These are phyloP conservation scores for Farysia itapuensis DNA, from an alignment of 1,284 basidiomycete species.

Conservation along the genomic window DNA sequence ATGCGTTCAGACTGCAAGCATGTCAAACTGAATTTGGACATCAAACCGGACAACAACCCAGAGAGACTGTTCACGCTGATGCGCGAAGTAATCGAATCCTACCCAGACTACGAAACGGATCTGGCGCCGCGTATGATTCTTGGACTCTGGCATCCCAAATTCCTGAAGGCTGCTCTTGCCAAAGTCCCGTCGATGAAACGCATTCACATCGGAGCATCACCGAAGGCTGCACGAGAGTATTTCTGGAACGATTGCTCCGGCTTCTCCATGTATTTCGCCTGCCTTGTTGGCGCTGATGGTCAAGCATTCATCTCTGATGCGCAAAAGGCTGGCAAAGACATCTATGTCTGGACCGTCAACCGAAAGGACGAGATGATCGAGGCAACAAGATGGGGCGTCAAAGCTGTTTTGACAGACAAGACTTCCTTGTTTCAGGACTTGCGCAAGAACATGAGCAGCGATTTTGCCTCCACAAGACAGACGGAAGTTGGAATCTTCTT, in stretches of 20 bases:
- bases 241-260: conserved; percentile 88
- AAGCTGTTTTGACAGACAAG: conserved; percentile 83
- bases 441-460: conserved; percentile 66
- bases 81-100: conserved; percentile 71
- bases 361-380: conserved; percentile 89
- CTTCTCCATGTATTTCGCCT: conserved; percentile 81
- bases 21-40: conserved; percentile 68
- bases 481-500: conserved; percentile 53
- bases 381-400: conserved; percentile 86
- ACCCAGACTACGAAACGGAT: conserved; percentile 74
- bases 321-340: conserved; percentile 74
- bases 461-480: conserved; percentile 39
- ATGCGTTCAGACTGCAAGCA: conserved; percentile 55
- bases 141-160: conserved; percentile 79
- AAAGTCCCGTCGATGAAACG: conserved; percentile 79
- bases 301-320: conserved; percentile 76
- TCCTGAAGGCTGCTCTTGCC: conserved; percentile 74
- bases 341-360: conserved; percentile 97
- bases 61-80: conserved; percentile 82
- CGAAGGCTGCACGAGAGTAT: conserved; percentile 72
- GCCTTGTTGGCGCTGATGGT: conserved; percentile 72
- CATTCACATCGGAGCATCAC: conserved; percentile 78
- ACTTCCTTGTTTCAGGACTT: conserved; percentile 77
- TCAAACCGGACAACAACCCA: conserved; percentile 91
- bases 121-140: conserved; percentile 89